These are phyloP conservation scores for Lepidium africanum DNA, from an alignment of 345 rosid species.

Conservation along the genomic window DNA sequence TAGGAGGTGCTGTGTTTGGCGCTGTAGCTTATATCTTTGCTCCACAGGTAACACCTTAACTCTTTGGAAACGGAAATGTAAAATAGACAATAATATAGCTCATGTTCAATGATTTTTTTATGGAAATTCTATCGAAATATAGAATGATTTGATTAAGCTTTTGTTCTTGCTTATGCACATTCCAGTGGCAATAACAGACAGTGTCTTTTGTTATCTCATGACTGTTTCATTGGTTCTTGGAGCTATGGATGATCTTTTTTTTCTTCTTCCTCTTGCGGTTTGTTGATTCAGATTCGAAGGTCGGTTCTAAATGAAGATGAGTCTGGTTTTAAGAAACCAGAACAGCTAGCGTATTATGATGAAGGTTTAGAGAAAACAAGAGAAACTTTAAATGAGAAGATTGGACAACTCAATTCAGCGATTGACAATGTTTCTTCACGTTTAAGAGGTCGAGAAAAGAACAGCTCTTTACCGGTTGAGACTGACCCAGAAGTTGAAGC, in stretches of 20 bases:
- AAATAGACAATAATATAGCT: neutral
- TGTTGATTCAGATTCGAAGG: slow-evolving; percentile 58
- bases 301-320: slow-evolving; percentile 71
- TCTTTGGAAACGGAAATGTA: neutral
- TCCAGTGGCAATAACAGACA: neutral
- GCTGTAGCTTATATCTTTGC: slow-evolving; percentile 72
- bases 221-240: neutral
- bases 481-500: slow-evolving; percentile 72
- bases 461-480: slow-evolving; percentile 35
- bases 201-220: neutral
- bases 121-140: neutral
- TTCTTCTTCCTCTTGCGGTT: neutral
- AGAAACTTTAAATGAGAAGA: slow-evolving; percentile 75
- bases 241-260: neutral
- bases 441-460: slow-evolving; percentile 58
- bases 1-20: slow-evolving; percentile 88
- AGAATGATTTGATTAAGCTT: neutral
- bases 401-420: slow-evolving; percentile 81
- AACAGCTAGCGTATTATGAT: slow-evolving; percentile 69
- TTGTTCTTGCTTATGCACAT: neutral
- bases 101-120: neutral
- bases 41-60: slow-evolving; percentile 53
- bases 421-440: slow-evolving; percentile 85
- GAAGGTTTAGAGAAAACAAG: slow-evolving; percentile 92
- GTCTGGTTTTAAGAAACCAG: slow-evolving; percentile 62